phyloP scores from a whole-genome alignment of 495 filamentous ascomycete genomes.

The Acidomyces sp. region DNA sequence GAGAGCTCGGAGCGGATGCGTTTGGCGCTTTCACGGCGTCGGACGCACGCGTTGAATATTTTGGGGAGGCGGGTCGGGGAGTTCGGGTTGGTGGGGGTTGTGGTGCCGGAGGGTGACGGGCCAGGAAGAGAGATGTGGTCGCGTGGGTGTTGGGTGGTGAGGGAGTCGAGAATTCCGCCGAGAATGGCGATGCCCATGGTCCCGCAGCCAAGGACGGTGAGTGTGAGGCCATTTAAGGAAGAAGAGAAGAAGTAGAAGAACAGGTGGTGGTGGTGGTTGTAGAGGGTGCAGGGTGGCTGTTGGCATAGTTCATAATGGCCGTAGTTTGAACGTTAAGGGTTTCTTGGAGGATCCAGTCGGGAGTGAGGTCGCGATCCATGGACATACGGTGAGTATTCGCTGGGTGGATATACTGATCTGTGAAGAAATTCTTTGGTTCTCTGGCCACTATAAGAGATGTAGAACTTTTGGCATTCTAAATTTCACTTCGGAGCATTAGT shows the following conservation, averaged over 20 bases:
- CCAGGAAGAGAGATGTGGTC: neutral
- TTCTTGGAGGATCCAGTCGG: slow-evolving; percentile 15
- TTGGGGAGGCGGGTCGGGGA: slow-evolving; percentile 45
- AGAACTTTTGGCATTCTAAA: no score
- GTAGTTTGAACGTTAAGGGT: slow-evolving; percentile 7
- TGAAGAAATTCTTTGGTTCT: no score
- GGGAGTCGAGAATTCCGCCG: slow-evolving; percentile 52
- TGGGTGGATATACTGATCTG: no score
- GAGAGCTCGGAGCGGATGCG: slow-evolving; percentile 32
- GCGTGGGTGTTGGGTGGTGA: slow-evolving; percentile 30
- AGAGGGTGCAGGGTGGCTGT: neutral
- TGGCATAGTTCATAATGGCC: slow-evolving; percentile 6
- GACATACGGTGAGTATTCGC: no score
- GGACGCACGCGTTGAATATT: slow-evolving; percentile 65
- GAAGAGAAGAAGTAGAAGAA: no score
- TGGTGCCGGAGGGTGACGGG: slow-evolving; percentile 32
- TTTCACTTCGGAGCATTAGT: no score
- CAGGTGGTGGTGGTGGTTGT: no score
- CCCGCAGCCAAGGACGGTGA: slow-evolving; percentile 62
- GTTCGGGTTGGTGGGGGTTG: slow-evolving; percentile 31
- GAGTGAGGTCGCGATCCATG: slow-evolving; percentile 15
- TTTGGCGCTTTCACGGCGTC: slow-evolving; percentile 46
- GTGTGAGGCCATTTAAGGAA: slow-evolving; percentile 45
- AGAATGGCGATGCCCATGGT: slow-evolving; percentile 79
- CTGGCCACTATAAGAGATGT: no score